These are phyloP conservation scores for Protomyces gravidus DNA, from an alignment of 1,139 yeast species.

Conservation along the genomic window DNA sequence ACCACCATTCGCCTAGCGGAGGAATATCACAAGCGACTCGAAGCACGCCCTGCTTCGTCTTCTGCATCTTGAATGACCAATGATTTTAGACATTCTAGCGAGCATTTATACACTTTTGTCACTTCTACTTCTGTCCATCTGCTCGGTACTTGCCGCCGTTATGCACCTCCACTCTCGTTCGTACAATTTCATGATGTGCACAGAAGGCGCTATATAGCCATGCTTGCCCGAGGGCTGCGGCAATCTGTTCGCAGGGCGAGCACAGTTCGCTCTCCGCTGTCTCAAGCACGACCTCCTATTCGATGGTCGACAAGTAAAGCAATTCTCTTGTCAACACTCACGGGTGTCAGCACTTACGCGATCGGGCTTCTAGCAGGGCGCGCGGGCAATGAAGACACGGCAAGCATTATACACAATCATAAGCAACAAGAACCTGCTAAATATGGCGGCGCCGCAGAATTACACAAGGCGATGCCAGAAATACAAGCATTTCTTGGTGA, in stretches of 20 bases:
- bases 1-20: constrained; percentile 88
- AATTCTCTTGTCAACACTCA: constrained; percentile 11
- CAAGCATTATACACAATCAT: constrained; percentile 12
- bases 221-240: neutral
- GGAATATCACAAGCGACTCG: constrained; percentile 54
- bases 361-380: constrained; percentile 14
- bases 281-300: constrained; percentile 3
- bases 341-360: constrained; percentile 18
- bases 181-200: neutral
- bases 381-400: neutral
- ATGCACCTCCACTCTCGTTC: too few species aligned
- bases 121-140: neutral
- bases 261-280: neutral
- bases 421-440: constrained; percentile 16
- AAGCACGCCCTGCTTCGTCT: too few species aligned
- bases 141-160: neutral
- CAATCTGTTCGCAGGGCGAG: neutral
- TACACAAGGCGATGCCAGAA: constrained; percentile 48
- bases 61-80: too few species aligned
- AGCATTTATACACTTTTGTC: too few species aligned
- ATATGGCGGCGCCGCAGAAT: constrained; percentile 47
- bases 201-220: neutral
- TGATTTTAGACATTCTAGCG: too few species aligned
- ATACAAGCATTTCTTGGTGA: constrained; percentile 45
- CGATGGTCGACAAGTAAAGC: constrained; percentile 27